Base-by-base conservation (phyloP, 176 grass and related monocot species). In the Alopecurus myosuroides region DNA sequence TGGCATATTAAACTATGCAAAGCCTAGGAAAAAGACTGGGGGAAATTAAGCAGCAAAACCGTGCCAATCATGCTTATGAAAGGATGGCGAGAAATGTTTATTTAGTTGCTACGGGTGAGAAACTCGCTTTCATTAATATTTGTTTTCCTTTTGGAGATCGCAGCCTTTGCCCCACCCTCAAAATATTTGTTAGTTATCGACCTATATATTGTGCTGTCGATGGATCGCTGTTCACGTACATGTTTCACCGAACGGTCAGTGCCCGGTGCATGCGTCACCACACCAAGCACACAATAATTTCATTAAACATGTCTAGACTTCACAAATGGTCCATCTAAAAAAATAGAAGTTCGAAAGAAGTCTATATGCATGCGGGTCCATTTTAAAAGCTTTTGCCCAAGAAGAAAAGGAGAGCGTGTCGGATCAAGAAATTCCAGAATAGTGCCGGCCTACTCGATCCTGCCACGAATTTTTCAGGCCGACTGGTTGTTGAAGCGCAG, bases 181-280 rank as follows among this genome's bases (percentile, higher is more conserved):
- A 19, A 36, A 36, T 36, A 53, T 58, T 42, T 70, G 37, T 15
- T n/a, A n/a, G n/a, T n/a, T 14, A 15, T 70, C 2, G 40, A 41
- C 40, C 40, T 3, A 2, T 35, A 4, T 40, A 40, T 9, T 40
- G 22, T 14, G 36, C 35, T 37, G 6, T 67, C 33, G 8, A 37
- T 19, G 4, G 14, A 31, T 37, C 56, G 78, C 48, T 82, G 71
- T 29, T 72, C 69, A 62, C 39, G 88, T 86, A 14, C 72, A 82
- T 37, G 64, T 78, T 90, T 82, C 83, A 86, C 79, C 88, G 53
- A 86, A 71, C 68, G 68, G 68, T 1, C 13, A 11, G 56, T 26
- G 26, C 25, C 12, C 12, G 25, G 77, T 46, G 72, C 29, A 63
- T 82, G 64, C 41, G 53, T 26, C 45, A 23, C 6, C 34, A 6